Evolutionary conservation across 495 filamentous ascomycete genomes (phyloP), one percentile per base, ranked within the genome.

Genomic region (Aspergillus mulundensis): DNA sequence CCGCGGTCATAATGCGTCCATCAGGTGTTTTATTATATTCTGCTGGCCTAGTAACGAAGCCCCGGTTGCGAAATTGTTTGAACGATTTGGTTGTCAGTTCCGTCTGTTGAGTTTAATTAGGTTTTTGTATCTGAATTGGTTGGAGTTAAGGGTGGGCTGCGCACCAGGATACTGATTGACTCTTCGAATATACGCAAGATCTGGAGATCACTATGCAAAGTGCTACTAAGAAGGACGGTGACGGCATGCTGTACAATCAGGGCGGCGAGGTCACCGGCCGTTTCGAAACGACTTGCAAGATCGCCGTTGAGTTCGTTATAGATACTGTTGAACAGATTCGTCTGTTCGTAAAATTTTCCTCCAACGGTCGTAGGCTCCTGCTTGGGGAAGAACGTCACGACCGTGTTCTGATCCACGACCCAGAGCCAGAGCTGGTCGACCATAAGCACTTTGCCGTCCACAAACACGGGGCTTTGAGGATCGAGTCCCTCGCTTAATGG

Each of bases 371-470:
- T 72, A 5, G 70, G 64, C 41, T 74, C 68, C 42, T 73, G 71
- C 15, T 70, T 67, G 0, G 83, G 79, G 56, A 85, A 85, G 64
- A 84, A 85, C 0, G 84, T 85, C 8, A 79, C 69, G 30, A 85
- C 60, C 2, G 79, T 83, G 74, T 81, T 82, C 21, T 73, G 72
- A 53, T 86, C 77, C 6, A 86, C 77, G 14, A 84, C 80, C 83
- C 83, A 88, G 0, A 87, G 64, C 85, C 85, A 87, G 5, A 88
- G 70, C 56, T 87, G 84, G 57, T 87, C 84, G 7, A 88, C 84
- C 84, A 87, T 87, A 12, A 87, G 70, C 15, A 87, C 77, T 59
- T 85, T 84, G 0, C 80, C 80, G 28, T 86, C 76, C 47, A 77
- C 71, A 10, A 83, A 73, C n/a, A 74, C 50, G 7, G 56, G 54